Evolutionary conservation across 1,284 basidiomycete species (phyloP).

Genomic region (Fomes fomentarius): DNA sequence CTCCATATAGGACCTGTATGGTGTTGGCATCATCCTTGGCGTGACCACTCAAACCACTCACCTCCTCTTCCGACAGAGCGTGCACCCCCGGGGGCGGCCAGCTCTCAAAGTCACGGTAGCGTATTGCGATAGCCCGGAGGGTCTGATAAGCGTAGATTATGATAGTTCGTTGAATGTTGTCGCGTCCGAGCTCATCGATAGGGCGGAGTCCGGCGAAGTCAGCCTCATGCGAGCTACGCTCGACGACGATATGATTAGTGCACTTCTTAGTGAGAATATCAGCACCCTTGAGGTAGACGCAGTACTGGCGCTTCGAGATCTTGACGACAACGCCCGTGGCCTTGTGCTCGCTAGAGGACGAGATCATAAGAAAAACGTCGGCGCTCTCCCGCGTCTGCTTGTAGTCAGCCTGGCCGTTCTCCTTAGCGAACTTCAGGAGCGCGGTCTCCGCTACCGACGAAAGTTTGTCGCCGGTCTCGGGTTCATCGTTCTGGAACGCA

Average conservation of each 20-base stretch:
- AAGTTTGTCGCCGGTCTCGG: constrained; percentile 66
- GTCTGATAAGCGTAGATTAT: constrained; percentile 97
- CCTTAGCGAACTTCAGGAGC: constrained; percentile 87
- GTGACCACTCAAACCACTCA: constrained; percentile 25
- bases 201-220: constrained; percentile 56
- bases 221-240: constrained; percentile 36
- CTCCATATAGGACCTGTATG: constrained; percentile 72
- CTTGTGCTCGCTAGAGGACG: constrained; percentile 95
- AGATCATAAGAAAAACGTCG: constrained; percentile 85
- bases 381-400: constrained; percentile 68
- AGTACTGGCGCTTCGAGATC: constrained; percentile 50
- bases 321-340: constrained; percentile 93
- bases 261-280: constrained; percentile 89
- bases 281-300: constrained; percentile 92
- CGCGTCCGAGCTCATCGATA: constrained; percentile 67
- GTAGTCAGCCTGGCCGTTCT: constrained; percentile 84
- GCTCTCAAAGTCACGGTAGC: constrained; percentile 84
- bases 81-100: constrained; percentile 80
- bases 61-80: constrained; percentile 57
- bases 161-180: constrained; percentile 89
- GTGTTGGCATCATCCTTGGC: neutral
- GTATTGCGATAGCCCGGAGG: constrained; percentile 90
- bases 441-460: constrained; percentile 94
- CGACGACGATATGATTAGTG: constrained; percentile 71
- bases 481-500: constrained; percentile 87